A percentile compares a stretch with the other conserved stretches of the same genome.
Evolutionary conservation across 2,329 filamentous ascomycete genomes (phyloP).

Genomic region (Colletotrichum truncatum): DNA sequence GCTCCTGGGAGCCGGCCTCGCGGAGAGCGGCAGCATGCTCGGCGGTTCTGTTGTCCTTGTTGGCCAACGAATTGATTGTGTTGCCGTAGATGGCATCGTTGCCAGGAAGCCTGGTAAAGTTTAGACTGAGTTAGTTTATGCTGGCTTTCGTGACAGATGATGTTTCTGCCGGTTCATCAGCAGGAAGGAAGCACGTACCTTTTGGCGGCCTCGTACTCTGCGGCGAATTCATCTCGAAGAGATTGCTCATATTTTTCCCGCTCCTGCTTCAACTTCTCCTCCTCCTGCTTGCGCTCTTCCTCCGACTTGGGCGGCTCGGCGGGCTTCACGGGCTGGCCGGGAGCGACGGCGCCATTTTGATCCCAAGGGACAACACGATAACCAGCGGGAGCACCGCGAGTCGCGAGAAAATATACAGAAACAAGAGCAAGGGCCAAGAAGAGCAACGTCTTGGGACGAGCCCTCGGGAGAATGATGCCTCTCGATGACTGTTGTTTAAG

Average conservation of each 20-base stretch:
- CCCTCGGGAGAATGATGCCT: constrained; percentile 39
- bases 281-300: constrained; percentile 26
- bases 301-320: constrained; percentile 26
- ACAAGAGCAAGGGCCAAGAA: constrained; percentile 49
- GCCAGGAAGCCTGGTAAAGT: constrained; percentile 47
- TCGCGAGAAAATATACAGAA: constrained; percentile 54
- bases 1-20: constrained; percentile 32
- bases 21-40: constrained; percentile 35
- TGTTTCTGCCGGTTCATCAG: constrained; percentile 17
- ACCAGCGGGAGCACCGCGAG: constrained; percentile 44
- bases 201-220: constrained; percentile 46
- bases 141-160: neutral
- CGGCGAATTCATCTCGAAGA: constrained; percentile 41
- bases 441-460: constrained; percentile 52
- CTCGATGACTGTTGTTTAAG: constrained; percentile 31
- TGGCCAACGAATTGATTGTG: constrained; percentile 57
- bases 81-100: constrained; percentile 66
- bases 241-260: constrained; percentile 39
- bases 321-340: neutral
- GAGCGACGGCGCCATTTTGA: constrained; percentile 10
- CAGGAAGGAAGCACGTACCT: constrained; percentile 45
- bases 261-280: constrained; percentile 16
- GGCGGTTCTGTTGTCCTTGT: constrained; percentile 47
- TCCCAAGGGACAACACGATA: constrained; percentile 46
- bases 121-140: constrained; percentile 10